Evolutionary conservation across 768 basidiomycete genomes (phyloP).

Genomic region (Lentinula sp.): DNA sequence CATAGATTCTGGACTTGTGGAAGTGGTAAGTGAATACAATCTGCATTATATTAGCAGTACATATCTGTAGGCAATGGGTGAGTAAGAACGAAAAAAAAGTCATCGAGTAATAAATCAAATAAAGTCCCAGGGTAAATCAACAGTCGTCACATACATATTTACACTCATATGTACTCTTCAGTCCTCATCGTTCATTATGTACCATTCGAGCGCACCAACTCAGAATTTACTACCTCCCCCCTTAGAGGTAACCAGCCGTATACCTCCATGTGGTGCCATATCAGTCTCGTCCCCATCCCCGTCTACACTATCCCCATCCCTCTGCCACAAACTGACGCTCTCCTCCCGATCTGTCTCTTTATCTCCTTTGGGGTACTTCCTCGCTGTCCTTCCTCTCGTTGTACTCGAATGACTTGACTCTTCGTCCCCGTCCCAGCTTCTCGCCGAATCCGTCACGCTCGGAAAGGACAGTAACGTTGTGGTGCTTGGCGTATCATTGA

Average conservation of each 20-base stretch:
- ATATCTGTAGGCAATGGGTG: no score
- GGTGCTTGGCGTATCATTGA: conserved; percentile 19
- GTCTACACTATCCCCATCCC: conserved; percentile 16
- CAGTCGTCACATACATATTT: neutral
- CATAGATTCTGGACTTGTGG: no score
- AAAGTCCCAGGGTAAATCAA: neutral
- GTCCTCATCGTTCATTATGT: neutral
- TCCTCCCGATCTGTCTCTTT: conserved; percentile 57
- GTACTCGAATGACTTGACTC: conserved; percentile 16
- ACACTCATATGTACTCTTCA: neutral
- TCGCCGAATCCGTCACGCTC: conserved; percentile 45
- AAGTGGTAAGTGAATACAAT: no score
- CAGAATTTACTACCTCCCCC: neutral
- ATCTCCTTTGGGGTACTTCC: conserved; percentile 42
- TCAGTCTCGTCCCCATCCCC: conserved; percentile 12
- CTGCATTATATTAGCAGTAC: no score
- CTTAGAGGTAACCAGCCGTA: conserved; percentile 28
- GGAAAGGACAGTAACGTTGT: conserved; percentile 36
- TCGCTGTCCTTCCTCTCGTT: conserved; percentile 26
- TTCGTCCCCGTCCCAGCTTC: conserved; percentile 33
- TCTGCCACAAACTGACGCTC: conserved; percentile 48
- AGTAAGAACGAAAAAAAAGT: no score
- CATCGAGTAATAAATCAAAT: no score
- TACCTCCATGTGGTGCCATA: conserved; percentile 20
- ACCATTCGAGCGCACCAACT: neutral